phyloP scores from a whole-genome alignment of 2,329 filamentous ascomycete species.

The Trichoderma endophyticum region DNA sequence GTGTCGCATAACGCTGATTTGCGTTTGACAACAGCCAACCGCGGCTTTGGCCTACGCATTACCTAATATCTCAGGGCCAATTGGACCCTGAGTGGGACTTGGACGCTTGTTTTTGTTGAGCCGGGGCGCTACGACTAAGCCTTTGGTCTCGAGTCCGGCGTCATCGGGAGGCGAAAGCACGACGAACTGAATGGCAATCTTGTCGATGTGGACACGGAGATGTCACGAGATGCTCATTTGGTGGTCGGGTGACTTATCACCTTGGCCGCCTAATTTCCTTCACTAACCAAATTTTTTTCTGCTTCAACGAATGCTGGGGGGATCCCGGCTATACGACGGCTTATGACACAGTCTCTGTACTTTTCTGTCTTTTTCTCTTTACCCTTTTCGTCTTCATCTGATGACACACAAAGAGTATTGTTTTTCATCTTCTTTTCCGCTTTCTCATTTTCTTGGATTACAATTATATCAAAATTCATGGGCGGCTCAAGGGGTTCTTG shows the following conservation, averaged over 20 bases:
- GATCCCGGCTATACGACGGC: constrained; percentile 18
- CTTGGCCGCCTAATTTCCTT: constrained; percentile 10
- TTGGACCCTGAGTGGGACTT: neutral
- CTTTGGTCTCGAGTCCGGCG: constrained; percentile 9
- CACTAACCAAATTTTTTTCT: neutral
- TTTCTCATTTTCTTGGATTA: neutral
- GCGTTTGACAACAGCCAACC: neutral
- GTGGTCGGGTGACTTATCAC: constrained; percentile 15
- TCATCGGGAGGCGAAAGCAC: constrained; percentile 17
- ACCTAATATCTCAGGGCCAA: neutral
- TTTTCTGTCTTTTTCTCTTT: neutral
- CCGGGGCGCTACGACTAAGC: neutral
- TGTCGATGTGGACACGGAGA: constrained; percentile 11
- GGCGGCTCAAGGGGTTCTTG: constrained; percentile 3
- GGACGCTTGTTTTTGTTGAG: constrained; percentile 15
- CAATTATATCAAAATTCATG: constrained; percentile 6
- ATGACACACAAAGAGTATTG: neutral
- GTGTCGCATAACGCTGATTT: constrained; percentile 9
- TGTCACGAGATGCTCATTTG: constrained; percentile 13
- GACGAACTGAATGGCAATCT: neutral
- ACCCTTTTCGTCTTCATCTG: neutral
- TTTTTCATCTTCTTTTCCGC: neutral
- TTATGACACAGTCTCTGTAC: constrained; percentile 16
- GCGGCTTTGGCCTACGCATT: neutral
- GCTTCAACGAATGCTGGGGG: constrained; percentile 11